Evolutionary conservation across 2,329 filamentous ascomycete genomes (phyloP), one percentile per base, ranked within the genome.

Genomic region (Fusarium praegraminearum): DNA sequence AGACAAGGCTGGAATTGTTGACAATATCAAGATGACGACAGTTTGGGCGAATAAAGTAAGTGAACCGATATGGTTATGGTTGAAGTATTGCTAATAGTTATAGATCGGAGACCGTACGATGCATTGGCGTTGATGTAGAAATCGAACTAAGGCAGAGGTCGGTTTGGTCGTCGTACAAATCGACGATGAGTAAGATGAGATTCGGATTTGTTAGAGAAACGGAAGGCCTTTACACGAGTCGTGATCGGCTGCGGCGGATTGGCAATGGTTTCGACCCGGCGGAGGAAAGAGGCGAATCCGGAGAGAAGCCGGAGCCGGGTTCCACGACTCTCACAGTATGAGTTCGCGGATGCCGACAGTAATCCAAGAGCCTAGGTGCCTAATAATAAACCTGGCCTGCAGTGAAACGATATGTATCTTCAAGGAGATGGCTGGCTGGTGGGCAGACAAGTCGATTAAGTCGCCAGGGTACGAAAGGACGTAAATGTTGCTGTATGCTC

Each of bases 261-360:
- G 53, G 57, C 60, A 65, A 73, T 68, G 47, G 66, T 63, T 69
- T 63, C 57, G 61, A 69, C 47, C 55, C 64, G 70, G 63, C 62
- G 62, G 62, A 64, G 28, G 55, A 63, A 49, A 60, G 70, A 75
- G 73, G 73, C 73, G 56, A 75, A 69, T 69, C 67, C 70, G 65
- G 67, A 62, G 64, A 62, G 61, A 65, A 62, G 53, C 62, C 73
- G 67, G 71, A 41, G 63, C 71, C 71, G 73, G 70, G 57, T 65
- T 66, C 58, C 53, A 63, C 58, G 58, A 62, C 57, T 61, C 33
- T 35, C 35, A 51, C 33, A 51, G 49, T 51, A 69, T 62, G 59
- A 54, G 63, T 52, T 59, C 61, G 54, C 54, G 47, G 45, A 32
- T 51, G 58, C 51, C 44, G 59, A 44, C 55, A 44, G 55, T 35